These are phyloP conservation scores for Monoraphidium neglectum DNA, from an alignment of 139 green algal species.

Conservation along the genomic window DNA sequence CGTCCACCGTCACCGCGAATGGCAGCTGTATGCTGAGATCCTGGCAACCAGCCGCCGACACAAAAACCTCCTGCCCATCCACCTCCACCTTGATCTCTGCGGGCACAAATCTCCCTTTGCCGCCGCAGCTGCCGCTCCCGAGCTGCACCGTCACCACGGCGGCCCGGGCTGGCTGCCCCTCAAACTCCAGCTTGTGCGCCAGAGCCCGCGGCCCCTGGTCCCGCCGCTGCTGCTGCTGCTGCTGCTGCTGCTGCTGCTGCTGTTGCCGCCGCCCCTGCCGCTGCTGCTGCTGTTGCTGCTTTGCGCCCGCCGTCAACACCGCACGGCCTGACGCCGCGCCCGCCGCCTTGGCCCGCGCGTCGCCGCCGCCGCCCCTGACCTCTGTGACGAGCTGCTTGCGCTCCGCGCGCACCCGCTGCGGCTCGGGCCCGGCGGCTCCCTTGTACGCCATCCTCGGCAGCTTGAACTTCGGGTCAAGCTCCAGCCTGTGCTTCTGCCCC, in stretches of 20 bases:
- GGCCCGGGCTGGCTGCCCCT: conserved; percentile 33
- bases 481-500: conserved; percentile 52
- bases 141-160: conserved; percentile 34
- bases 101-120: background rate
- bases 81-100: conserved; percentile 22
- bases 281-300: conserved; percentile 22
- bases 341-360: background rate
- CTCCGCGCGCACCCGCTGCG: conserved; percentile 40
- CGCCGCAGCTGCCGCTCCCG: conserved; percentile 8
- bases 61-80: conserved; percentile 17
- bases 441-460: conserved; percentile 86
- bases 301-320: too few species aligned
- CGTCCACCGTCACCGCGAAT: conserved; percentile 17
- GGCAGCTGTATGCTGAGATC: conserved; percentile 35
- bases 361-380: conserved; percentile 28
- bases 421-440: conserved; percentile 46
- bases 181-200: conserved; percentile 28
- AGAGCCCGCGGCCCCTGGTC: background rate
- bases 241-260: background rate
- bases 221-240: background rate
- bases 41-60: background rate
- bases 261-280: background rate
- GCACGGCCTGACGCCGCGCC: background rate
- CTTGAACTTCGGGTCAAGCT: conserved; percentile 74
- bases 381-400: conserved; percentile 49